Evolutionary conservation across 1,284 basidiomycete species (phyloP), one percentile per base, ranked within the genome.

Genomic region (Ceratobasidium sp.): DNA sequence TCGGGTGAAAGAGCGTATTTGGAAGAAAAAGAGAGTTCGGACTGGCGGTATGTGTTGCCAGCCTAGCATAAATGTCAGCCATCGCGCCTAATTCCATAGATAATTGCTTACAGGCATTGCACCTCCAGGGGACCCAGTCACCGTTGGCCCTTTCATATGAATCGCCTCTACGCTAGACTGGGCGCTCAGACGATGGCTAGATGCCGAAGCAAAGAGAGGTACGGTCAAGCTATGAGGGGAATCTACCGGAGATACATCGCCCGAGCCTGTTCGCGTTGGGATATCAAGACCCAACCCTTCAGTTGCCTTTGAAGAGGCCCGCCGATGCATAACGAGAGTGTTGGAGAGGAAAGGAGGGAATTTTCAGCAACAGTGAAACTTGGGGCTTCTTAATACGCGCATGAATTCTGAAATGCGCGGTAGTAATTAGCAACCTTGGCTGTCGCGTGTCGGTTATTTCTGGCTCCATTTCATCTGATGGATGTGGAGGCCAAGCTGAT

Each of bases 1-100:
- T 75, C 73, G 3, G 74, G 67, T 10, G 70, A 69, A 22, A 75
- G 69, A 0, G 71, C 62, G 67, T 69, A 75, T 60, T 74, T 45
- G 1, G 42, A 62, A 6, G 57, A 42, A 35, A 71, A 50, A 12
- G 57, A 60, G 2, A 31, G 4, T n/a, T 60, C 57, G 3, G 42
- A 60, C n/a, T 22, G 25, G 12, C 22, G 6, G 32, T 40, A 22
- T 35, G 54, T 20, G 34, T 57, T 38, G 4, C 22, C 45, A 6
- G 45, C 20, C 45, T 47, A n/a, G n/a, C n/a, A n/a, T n/a, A n/a
- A n/a, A n/a, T n/a, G n/a, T n/a, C n/a, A n/a, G n/a, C n/a, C n/a
- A n/a, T n/a, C n/a, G n/a, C n/a, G n/a, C n/a, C n/a, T n/a, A n/a
- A n/a, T n/a, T n/a, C n/a, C n/a, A n/a, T n/a, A n/a, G n/a, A n/a